Evolutionary conservation across 805 yeast genomes (phyloP), one percentile per base, ranked within the genome.

Genomic region (Candida silvatica): DNA sequence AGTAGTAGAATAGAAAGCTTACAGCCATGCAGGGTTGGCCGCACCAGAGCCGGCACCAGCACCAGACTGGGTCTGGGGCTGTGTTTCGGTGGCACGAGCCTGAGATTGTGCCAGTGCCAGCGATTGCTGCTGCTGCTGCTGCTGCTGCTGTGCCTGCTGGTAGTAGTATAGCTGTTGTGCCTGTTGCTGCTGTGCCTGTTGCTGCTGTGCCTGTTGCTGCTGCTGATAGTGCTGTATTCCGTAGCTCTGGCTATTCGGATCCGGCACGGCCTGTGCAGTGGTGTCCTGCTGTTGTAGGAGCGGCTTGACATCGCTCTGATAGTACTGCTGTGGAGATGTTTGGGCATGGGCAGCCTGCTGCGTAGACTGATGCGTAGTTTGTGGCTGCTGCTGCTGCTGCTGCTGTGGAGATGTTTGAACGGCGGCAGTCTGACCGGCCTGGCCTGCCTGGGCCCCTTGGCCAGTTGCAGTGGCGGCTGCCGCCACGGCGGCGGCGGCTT

Each of bases 221-320:
- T n/a, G n/a, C 15, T 24, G 30, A 17, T 31, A 37, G 17, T 31
- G 34, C 27, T 38, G 47, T 7, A 31, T 24, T 37, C 33, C 20
- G 23, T 22, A 38, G 3, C 27, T 24, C 27, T 8, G 35, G n/a
- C 37, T 39, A 14, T 45, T 37, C 16, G 49, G 54, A 30, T 55
- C 60, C 11, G 60, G 60, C 16, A 55, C 60, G 16, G 43, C 53
- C 16, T 50, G 45, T 12, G 56, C 60, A 38, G 46, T 52, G n/a
- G n/a, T n/a, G n/a, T n/a, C n/a, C n/a, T n/a, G n/a, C n/a, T n/a
- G n/a, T n/a, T n/a, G n/a, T n/a, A n/a, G n/a, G n/a, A n/a, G n/a
- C n/a, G n/a, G n/a, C n/a, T n/a, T n/a, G n/a, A n/a, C n/a, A n/a
- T n/a, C n/a, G n/a, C n/a, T n/a, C n/a, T n/a, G n/a, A n/a, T n/a